A percentile compares a stretch with the other conserved stretches of the same genome.
Conservation (phyloP, 495 filamentous ascomycete genomes). For the Neurospora tetraspora region DNA sequence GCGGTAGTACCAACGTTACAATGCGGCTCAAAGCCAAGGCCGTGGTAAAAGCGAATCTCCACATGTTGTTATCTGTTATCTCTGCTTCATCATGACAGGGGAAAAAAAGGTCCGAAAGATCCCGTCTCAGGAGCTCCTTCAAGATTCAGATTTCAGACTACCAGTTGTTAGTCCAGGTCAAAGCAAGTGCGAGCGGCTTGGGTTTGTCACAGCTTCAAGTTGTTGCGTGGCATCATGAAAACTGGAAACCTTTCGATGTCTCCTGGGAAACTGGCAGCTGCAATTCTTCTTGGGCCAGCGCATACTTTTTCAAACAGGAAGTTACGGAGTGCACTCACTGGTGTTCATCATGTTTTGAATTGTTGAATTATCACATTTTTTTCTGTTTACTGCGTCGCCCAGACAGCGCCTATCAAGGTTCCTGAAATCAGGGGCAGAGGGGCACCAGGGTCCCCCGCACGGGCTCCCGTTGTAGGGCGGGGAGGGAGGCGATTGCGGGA, state of each 20-base stretch:
- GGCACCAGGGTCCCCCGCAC: not conserved
- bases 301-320: not conserved
- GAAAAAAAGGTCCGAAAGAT: not conserved
- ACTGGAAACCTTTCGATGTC: not conserved
- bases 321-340: not conserved
- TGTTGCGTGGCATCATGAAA: not conserved
- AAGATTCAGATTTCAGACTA: not conserved
- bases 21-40: not conserved
- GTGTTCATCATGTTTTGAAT: not conserved
- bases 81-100: not conserved
- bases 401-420: not conserved
- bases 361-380: not conserved
- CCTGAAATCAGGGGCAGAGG: not conserved
- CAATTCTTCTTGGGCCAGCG: not conserved
- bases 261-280: not conserved
- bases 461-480: not conserved
- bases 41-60: not conserved
- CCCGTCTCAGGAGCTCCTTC: not conserved
- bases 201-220: not conserved
- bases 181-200: not conserved
- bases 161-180: not conserved
- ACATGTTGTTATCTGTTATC: not conserved
- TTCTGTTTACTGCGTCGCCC: not conserved
- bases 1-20: not conserved
- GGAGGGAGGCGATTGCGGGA: not conserved